Conservation (phyloP, 768 basidiomycete species). For the Cystofilobasidium capitatum region DNA sequence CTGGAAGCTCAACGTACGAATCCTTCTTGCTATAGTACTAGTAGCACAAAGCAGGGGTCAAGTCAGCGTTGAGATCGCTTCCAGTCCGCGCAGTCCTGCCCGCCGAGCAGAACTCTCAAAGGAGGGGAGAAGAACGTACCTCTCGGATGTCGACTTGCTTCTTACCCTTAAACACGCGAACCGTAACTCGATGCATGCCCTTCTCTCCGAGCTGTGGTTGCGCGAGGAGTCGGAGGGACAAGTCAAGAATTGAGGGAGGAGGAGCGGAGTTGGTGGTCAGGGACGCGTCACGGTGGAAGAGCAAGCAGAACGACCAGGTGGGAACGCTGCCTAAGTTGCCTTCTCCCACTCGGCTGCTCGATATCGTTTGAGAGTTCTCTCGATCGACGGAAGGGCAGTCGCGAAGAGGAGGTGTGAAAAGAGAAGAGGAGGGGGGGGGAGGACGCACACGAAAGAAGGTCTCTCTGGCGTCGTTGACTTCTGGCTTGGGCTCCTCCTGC, state of each 20-base stretch:
- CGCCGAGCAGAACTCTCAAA: not conserved
- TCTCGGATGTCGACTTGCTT: conserved; percentile 3
- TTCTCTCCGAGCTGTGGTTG: not conserved
- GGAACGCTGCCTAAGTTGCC: too few species aligned
- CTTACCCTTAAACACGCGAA: conserved; percentile 5
- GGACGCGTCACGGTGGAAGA: too few species aligned
- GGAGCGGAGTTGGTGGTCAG: too few species aligned
- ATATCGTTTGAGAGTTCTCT: too few species aligned
- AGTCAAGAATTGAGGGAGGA: too few species aligned
- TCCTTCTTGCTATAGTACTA: not conserved
- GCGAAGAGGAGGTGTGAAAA: too few species aligned
- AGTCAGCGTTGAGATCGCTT: not conserved
- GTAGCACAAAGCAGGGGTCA: not conserved
- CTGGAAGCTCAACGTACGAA: not conserved
- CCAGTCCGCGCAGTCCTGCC: not conserved
- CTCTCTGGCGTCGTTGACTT: not conserved
- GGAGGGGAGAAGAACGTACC: not conserved
- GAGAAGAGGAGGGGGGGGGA: not conserved
- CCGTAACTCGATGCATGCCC: not conserved
- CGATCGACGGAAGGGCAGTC: too few species aligned
- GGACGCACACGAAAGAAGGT: not conserved
- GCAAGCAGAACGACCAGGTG: too few species aligned
- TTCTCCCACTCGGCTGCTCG: too few species aligned
- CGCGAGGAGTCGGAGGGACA: too few species aligned
- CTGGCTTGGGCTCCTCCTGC: too few species aligned